A percentile compares a stretch with the other conserved stretches of the same genome.
phyloP scores from a whole-genome alignment of 441 rosid genomes.

The Biscutella auriculata region DNA sequence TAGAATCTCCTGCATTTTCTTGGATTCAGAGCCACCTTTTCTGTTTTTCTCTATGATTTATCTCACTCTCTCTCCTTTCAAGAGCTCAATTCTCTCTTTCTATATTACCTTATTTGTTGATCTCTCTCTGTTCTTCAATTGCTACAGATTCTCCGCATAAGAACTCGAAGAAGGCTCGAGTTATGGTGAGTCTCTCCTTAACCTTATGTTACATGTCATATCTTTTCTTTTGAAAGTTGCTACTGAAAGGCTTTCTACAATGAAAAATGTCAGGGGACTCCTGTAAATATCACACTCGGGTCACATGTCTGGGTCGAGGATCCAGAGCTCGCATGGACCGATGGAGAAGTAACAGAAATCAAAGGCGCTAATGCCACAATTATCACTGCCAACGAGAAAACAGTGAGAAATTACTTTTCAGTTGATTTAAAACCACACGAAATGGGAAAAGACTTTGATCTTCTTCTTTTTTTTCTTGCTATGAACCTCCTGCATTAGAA shows the following conservation, averaged over 20 bases:
- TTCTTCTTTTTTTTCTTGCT: neutral
- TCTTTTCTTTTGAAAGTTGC: neutral
- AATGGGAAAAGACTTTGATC: neutral
- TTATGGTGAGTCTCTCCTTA: constrained; percentile 16
- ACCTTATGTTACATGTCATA: neutral
- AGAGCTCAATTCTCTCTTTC: neutral
- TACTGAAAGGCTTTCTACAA: constrained; percentile 10
- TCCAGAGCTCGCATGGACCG: constrained; percentile 53
- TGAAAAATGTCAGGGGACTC: constrained; percentile 26
- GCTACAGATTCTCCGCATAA: neutral
- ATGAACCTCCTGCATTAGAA: neutral
- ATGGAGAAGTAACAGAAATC: constrained; percentile 46
- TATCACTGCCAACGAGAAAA: constrained; percentile 32
- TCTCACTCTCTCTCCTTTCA: neutral
- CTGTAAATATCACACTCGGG: constrained; percentile 55
- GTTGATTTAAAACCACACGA: neutral
- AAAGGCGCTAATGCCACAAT: constrained; percentile 38
- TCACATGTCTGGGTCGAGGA: constrained; percentile 71
- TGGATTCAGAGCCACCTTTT: constrained; percentile 10
- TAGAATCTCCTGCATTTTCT: constrained; percentile 6
- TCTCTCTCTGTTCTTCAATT: constrained; percentile 1
- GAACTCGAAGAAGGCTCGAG: neutral
- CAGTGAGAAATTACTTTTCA: constrained; percentile 27
- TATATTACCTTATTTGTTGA: neutral
- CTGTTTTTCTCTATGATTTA: neutral